Percentiles rank a stretch among this genome's conserved stretches.
phyloP scores from a whole-genome alignment of 192 early-diverging fungal genomes.

The Backusella circina region DNA sequence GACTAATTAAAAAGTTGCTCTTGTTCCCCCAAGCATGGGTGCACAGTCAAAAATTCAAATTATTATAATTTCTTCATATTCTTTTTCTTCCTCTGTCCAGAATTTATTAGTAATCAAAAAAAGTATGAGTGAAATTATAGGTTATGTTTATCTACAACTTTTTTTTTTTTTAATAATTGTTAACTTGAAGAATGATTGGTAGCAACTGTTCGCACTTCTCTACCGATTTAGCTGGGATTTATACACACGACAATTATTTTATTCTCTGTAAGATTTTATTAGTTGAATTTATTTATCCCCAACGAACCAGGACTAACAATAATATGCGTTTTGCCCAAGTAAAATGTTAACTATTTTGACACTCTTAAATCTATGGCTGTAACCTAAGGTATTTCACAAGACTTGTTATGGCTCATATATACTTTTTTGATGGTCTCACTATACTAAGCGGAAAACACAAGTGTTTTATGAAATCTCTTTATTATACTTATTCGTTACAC shows the following conservation, averaged over 20 bases:
- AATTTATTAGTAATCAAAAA: not conserved
- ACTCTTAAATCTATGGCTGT: conserved; percentile 40
- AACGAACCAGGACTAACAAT: too few species aligned
- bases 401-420: not conserved
- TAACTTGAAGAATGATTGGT: conserved; percentile 3
- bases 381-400: conserved; percentile 36
- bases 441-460: too few species aligned
- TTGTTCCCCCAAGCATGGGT: too few species aligned
- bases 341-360: too few species aligned
- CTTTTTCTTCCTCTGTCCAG: not conserved
- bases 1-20: too few species aligned
- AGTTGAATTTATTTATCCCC: too few species aligned
- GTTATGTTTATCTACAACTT: conserved; percentile 19
- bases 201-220: not conserved
- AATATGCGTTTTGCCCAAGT: too few species aligned
- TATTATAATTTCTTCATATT: not conserved
- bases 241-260: too few species aligned
- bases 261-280: too few species aligned
- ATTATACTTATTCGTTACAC: conserved; percentile 12
- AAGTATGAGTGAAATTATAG: conserved; percentile 8
- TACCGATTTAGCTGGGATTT: conserved; percentile 23
- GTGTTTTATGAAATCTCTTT: too few species aligned
- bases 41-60: not conserved
- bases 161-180: not conserved
- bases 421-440: not conserved